A percentile compares a stretch with the other conserved stretches of the same genome.
Conservation (phyloP, 371 early-diverging fungal species). For the Synchytrium microbalum region DNA sequence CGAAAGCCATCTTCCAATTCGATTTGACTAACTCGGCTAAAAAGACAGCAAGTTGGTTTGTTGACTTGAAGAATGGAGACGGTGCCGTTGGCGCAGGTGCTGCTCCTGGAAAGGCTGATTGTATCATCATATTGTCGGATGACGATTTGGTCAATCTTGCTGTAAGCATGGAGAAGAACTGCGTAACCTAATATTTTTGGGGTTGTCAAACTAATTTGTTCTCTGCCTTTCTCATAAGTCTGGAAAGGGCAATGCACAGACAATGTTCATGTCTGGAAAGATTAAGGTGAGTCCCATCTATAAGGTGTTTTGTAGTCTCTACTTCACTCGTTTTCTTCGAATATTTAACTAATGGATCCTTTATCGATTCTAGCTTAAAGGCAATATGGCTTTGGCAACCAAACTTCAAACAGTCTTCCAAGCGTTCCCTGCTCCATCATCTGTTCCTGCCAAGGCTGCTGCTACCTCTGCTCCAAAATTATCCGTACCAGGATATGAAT, state of each 20-base stretch:
- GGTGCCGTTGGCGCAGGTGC: constrained; percentile 34
- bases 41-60: constrained; percentile 22
- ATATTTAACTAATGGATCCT: constrained; percentile 7
- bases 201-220: neutral
- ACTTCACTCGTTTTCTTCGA: too few species aligned
- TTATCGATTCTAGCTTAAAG: constrained; percentile 30
- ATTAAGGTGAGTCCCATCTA: constrained; percentile 19
- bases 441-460: constrained; percentile 1
- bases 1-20: constrained; percentile 29
- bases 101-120: constrained; percentile 44
- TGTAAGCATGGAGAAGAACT: too few species aligned
- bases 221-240: too few species aligned
- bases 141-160: constrained; percentile 34
- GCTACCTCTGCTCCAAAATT: neutral
- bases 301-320: constrained; percentile 4
- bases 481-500: neutral
- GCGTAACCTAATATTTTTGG: too few species aligned
- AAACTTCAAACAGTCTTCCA: neutral
- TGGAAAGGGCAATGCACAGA: constrained; percentile 37
- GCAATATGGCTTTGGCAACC: constrained; percentile 35
- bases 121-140: constrained; percentile 35
- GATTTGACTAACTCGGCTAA: constrained; percentile 23
- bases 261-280: constrained; percentile 42
- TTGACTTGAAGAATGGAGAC: constrained; percentile 34
- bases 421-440: neutral